A percentile compares a stretch with the other conserved stretches of the same genome.
These are phyloP conservation scores for Tetrahymena malaccensis DNA, from an alignment of 73 alveolate genomes.

Conservation along the genomic window DNA sequence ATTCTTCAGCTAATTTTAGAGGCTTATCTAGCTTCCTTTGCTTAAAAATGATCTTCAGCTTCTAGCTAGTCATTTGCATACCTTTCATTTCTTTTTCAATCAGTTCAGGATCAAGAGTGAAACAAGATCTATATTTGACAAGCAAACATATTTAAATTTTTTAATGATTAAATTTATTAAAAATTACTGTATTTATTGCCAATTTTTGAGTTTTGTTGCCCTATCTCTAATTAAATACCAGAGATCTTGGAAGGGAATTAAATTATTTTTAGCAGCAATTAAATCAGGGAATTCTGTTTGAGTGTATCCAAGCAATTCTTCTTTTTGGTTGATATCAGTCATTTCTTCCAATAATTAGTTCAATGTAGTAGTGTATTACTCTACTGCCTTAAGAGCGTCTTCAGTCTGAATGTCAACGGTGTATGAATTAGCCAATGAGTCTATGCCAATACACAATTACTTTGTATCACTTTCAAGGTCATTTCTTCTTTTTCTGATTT, in stretches of 20 bases:
- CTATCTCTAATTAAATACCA: conserved; percentile 44
- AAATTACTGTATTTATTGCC: background rate
- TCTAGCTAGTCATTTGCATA: conserved; percentile 49
- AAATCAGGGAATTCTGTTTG: conserved; percentile 50
- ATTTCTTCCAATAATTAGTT: conserved; percentile 4
- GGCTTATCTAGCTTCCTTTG: conserved; percentile 5
- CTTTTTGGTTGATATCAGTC: conserved; percentile 49
- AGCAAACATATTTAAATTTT: background rate
- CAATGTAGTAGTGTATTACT: background rate
- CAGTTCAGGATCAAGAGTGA: conserved; percentile 70
- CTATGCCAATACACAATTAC: background rate
- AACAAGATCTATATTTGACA: background rate
- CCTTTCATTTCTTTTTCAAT: conserved; percentile 68
- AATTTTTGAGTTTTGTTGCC: background rate
- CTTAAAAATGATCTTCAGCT: conserved; percentile 22
- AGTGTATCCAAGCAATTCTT: conserved; percentile 45
- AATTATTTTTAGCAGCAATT: conserved; percentile 33
- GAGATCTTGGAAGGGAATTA: conserved; percentile 55
- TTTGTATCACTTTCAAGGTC: background rate
- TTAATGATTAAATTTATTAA: background rate
- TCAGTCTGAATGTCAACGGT: background rate
- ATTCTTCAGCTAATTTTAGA: conserved; percentile 15
- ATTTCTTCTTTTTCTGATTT: background rate
- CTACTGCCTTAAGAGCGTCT: background rate
- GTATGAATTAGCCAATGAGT: background rate